Percentiles rank a stretch among this genome's conserved stretches.
These are phyloP conservation scores for Paramecium sexaurelia DNA, from an alignment of 73 alveolate species.

Conservation along the genomic window DNA sequence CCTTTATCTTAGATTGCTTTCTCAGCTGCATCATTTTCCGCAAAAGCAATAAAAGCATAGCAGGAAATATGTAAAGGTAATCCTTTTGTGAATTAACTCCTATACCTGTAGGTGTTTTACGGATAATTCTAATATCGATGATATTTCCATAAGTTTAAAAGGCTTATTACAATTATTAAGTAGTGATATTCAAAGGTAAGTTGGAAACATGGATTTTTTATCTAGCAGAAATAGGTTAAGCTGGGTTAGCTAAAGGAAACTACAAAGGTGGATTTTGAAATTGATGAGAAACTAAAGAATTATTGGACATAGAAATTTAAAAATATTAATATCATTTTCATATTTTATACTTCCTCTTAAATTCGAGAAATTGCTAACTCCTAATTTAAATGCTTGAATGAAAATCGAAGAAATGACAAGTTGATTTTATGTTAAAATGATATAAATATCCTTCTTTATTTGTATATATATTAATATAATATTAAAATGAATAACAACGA, in stretches of 20 bases:
- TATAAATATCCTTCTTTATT: neutral
- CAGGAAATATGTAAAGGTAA: conserved; percentile 5
- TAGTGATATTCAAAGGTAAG: conserved; percentile 31
- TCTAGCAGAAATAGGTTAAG: conserved; percentile 5
- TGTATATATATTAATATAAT: neutral
- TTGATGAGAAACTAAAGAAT: neutral
- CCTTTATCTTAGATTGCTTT: conserved; percentile 19
- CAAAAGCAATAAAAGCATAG: conserved; percentile 49
- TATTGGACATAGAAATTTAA: neutral
- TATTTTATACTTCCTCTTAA: neutral
- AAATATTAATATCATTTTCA: neutral
- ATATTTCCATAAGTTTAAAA: conserved; percentile 4
- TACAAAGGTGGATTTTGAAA: neutral
- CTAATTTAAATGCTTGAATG: neutral
- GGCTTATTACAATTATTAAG: conserved; percentile 16
- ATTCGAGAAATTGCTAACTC: neutral
- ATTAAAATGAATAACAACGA: conserved; percentile 52
- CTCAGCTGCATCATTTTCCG: conserved; percentile 17
- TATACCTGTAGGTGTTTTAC: conserved; percentile 43
- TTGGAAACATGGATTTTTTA: conserved; percentile 34
- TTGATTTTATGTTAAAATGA: neutral
- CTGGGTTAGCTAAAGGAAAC: neutral
- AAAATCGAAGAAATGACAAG: neutral
- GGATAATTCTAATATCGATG: neutral
- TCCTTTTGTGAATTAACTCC: neutral